phyloP scores from a whole-genome alignment of 768 basidiomycete genomes.

The Pleurotus ostreatus region DNA sequence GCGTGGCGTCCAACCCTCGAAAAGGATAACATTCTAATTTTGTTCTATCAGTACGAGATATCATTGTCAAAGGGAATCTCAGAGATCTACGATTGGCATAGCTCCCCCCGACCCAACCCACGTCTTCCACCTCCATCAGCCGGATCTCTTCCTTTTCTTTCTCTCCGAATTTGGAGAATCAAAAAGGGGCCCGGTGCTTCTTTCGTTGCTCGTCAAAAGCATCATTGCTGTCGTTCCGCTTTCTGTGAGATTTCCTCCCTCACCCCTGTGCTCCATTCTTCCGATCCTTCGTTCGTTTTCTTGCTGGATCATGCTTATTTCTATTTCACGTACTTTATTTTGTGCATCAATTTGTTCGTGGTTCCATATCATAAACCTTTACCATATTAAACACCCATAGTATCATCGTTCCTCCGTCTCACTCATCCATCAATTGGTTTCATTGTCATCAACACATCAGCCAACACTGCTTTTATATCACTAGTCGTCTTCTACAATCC shows the following conservation, averaged over 20 bases:
- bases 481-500: background rate
- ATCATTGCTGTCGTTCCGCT: background rate
- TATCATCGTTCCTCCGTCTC: background rate
- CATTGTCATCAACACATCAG: background rate
- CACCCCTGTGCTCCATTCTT: background rate
- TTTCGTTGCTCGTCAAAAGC: no score
- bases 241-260: background rate
- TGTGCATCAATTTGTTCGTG: no score
- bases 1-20: constrained; percentile 5
- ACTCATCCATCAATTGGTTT: background rate
- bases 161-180: no score
- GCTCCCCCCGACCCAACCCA: constrained; percentile 8
- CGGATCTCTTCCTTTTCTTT: no score
- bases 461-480: background rate
- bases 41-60: constrained; percentile 52
- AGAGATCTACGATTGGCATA: constrained; percentile 53
- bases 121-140: background rate
- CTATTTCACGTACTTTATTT: background rate
- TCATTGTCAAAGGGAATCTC: constrained; percentile 64
- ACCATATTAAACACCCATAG: background rate
- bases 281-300: background rate
- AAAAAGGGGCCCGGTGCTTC: no score
- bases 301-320: background rate
- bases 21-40: background rate
- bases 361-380: background rate